Conservation (phyloP, 202 grass and related monocot species). For the Setaria viridis region DNA sequence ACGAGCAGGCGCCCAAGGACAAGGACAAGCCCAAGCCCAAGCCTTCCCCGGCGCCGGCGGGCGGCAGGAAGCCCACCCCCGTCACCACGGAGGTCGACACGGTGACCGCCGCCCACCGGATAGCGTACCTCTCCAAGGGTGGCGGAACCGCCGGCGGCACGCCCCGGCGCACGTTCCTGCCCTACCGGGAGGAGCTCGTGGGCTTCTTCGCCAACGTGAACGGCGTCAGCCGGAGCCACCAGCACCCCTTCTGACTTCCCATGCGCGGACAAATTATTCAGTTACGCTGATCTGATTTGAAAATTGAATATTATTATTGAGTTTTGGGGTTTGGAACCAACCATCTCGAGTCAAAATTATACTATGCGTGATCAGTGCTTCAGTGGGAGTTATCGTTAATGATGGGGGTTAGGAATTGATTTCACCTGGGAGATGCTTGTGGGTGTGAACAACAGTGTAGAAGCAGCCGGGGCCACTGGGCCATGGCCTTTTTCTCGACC, state of each 20-base stretch:
- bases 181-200: slow-evolving; percentile 77
- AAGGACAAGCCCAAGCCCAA: slow-evolving; percentile 2
- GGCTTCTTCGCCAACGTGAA: slow-evolving; percentile 77
- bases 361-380: background rate
- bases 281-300: slow-evolving; percentile 5
- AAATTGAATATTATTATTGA: background rate
- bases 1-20: background rate
- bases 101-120: slow-evolving; percentile 45
- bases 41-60: background rate
- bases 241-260: slow-evolving; percentile 45
- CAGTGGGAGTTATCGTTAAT: background rate
- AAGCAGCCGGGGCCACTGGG: background rate
- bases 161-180: slow-evolving; percentile 69
- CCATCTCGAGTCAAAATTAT: background rate
- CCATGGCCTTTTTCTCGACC: background rate
- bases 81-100: slow-evolving; percentile 33
- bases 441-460: background rate
- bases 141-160: background rate
- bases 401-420: background rate
- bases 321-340: background rate
- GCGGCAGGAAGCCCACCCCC: background rate
- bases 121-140: slow-evolving; percentile 42
- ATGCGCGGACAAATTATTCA: background rate
- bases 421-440: background rate
- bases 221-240: slow-evolving; percentile 64